These are phyloP conservation scores for Caryopteris hybrid DNA, from an alignment of 305 asterid genomes.

Conservation along the genomic window DNA sequence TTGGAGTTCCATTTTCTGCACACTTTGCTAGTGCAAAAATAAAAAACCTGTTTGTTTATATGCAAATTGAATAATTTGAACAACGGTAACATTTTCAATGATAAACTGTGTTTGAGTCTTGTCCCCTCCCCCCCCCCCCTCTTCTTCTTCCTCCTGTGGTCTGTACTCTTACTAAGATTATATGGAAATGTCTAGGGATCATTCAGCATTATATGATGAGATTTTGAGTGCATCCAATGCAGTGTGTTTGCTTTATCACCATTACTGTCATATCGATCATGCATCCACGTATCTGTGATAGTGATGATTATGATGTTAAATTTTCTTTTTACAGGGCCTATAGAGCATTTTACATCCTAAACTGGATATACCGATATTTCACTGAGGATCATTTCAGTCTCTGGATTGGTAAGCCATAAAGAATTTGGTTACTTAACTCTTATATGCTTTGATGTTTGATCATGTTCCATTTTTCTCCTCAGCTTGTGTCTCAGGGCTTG, in stretches of 20 bases:
- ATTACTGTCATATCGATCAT: too few species aligned
- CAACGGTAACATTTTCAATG: background rate
- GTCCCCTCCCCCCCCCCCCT: too few species aligned
- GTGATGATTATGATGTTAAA: constrained; percentile 2
- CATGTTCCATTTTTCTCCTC: constrained; percentile 11
- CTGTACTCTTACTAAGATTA: background rate
- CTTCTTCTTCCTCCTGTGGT: constrained; percentile 1
- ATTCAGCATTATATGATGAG: background rate
- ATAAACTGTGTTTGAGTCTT: background rate
- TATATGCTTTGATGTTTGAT: constrained; percentile 17
- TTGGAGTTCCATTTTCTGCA: background rate
- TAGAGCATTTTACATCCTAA: constrained; percentile 81
- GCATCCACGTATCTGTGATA: too few species aligned
- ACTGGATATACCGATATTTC: constrained; percentile 94
- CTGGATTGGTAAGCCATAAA: constrained; percentile 64
- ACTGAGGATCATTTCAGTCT: constrained; percentile 56
- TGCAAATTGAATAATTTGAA: constrained; percentile 4
- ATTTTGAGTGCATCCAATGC: background rate
- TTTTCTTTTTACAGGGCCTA: constrained; percentile 61
- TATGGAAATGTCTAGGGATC: background rate
- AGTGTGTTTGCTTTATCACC: background rate
- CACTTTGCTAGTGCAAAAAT: background rate
- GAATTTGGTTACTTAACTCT: background rate
- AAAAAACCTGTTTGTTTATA: background rate
- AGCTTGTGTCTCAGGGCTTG: constrained; percentile 69